Evolutionary conservation across 2,329 filamentous ascomycete species (phyloP).

Genomic region (Didymella keratinophila): DNA sequence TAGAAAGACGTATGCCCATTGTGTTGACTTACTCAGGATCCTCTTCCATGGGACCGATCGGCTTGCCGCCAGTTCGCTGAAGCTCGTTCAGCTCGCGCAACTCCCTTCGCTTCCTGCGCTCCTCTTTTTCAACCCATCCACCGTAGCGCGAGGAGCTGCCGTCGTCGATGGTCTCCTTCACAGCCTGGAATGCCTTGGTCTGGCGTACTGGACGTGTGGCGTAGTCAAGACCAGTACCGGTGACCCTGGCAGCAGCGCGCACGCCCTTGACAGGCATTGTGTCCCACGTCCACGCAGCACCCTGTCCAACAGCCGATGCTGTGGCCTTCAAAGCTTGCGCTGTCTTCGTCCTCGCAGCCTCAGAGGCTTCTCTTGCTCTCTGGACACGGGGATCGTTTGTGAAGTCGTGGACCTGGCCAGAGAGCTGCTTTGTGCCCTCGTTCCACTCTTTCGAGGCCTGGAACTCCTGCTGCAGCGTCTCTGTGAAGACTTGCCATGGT

Average conservation of each 20-base stretch:
- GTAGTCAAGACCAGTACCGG: constrained; percentile 88
- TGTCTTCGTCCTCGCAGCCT: constrained; percentile 80
- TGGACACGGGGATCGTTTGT: constrained; percentile 91
- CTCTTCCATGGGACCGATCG: constrained; percentile 72
- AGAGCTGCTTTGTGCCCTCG: constrained; percentile 94
- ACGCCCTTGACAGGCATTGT: constrained; percentile 91
- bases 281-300: constrained; percentile 97
- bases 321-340: constrained; percentile 84
- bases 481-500: constrained; percentile 97
- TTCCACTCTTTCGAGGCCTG: constrained; percentile 99
- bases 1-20: neutral
- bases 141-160: constrained; percentile 95
- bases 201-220: constrained; percentile 93
- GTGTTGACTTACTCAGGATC: constrained; percentile 78
- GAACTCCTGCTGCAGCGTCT: constrained; percentile 93
- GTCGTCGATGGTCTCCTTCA: constrained; percentile 96
- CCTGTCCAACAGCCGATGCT: constrained; percentile 84
- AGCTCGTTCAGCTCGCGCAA: constrained; percentile 70
- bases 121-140: constrained; percentile 96
- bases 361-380: constrained; percentile 82
- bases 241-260: constrained; percentile 83
- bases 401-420: constrained; percentile 87
- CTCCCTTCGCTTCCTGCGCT: constrained; percentile 82
- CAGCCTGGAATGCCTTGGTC: constrained; percentile 90
- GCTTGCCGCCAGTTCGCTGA: constrained; percentile 57